These are phyloP conservation scores for Beta lomatogona DNA, from an alignment of 179 eudicot species.

Conservation along the genomic window DNA sequence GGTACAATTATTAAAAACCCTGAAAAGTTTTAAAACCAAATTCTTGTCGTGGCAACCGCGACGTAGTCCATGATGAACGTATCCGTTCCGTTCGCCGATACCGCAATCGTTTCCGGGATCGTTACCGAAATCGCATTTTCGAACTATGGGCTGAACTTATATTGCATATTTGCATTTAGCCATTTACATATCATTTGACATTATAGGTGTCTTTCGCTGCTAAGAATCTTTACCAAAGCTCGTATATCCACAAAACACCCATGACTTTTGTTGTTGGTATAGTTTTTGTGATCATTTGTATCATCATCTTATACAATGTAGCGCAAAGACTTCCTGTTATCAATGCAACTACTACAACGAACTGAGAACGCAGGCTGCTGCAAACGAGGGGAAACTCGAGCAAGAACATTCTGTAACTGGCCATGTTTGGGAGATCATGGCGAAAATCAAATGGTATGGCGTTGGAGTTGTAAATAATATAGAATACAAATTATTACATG, in stretches of 20 bases:
- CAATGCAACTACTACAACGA: slow-evolving; percentile 53
- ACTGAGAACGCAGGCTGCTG: slow-evolving; percentile 17
- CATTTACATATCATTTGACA: not conserved
- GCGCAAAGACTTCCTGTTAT: slow-evolving; percentile 69
- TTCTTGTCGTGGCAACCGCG: too few species aligned
- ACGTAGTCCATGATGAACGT: too few species aligned
- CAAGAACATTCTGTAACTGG: slow-evolving; percentile 44
- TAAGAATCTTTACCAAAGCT: slow-evolving; percentile 73
- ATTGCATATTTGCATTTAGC: too few species aligned
- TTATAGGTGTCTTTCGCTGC: slow-evolving; percentile 70
- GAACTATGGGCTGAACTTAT: too few species aligned
- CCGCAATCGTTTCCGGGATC: too few species aligned
- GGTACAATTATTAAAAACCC: too few species aligned
- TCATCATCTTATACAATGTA: slow-evolving; percentile 54
- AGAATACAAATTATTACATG: too few species aligned
- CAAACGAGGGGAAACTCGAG: slow-evolving; percentile 51
- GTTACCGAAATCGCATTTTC: too few species aligned
- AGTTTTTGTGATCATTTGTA: slow-evolving; percentile 57
- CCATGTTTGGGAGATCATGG: slow-evolving; percentile 54
- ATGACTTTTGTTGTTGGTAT: slow-evolving; percentile 71
- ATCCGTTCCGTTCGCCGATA: too few species aligned
- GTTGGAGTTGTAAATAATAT: slow-evolving; percentile 32
- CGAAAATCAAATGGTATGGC: slow-evolving; percentile 69
- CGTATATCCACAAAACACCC: slow-evolving; percentile 59
- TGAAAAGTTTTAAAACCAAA: too few species aligned